These are phyloP conservation scores for Cutaneotrichosporon spelunceum DNA, from an alignment of 1,284 basidiomycete genomes.

Conservation along the genomic window DNA sequence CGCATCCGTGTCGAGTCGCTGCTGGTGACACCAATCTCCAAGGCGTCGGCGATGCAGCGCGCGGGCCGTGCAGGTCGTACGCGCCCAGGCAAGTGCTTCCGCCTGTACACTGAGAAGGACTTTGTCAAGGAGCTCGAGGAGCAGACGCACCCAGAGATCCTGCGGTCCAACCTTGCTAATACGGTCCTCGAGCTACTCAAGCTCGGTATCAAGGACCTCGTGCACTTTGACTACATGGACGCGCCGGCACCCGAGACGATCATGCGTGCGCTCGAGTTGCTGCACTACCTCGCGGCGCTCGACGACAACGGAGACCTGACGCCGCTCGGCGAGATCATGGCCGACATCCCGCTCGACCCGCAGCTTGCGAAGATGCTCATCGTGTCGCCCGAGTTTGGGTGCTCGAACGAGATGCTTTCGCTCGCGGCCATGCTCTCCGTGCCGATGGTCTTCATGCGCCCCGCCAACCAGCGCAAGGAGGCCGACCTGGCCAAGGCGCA, in stretches of 20 bases:
- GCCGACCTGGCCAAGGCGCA: slow-evolving; percentile 88
- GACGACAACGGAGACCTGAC: slow-evolving; percentile 95
- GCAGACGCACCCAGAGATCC: slow-evolving; percentile 93
- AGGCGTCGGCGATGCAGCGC: slow-evolving; percentile 92
- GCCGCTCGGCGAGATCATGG: slow-evolving; percentile 84
- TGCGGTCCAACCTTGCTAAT: slow-evolving; percentile 87
- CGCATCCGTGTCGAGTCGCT: slow-evolving; percentile 93
- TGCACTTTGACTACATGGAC: slow-evolving; percentile 93
- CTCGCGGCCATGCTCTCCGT: slow-evolving; percentile 94
- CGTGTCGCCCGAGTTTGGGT: slow-evolving; percentile 88
- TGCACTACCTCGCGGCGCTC: slow-evolving; percentile 88
- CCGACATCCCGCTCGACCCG: slow-evolving; percentile 96
- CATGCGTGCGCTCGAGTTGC: slow-evolving; percentile 92
- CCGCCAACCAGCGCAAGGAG: slow-evolving; percentile 79
- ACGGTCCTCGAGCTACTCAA: slow-evolving; percentile 93
- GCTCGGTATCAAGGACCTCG: slow-evolving; percentile 88
- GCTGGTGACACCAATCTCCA: slow-evolving; percentile 91
- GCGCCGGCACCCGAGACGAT: slow-evolving; percentile 95
- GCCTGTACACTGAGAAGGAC: slow-evolving; percentile 95
- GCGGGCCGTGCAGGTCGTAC: slow-evolving; percentile 96
- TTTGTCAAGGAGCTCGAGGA: slow-evolving; percentile 94
- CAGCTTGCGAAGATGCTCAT: slow-evolving; percentile 96
- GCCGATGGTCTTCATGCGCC: slow-evolving; percentile 90
- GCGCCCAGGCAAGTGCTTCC: slow-evolving; percentile 93
- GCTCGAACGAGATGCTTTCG: slow-evolving; percentile 91